Base-by-base conservation (phyloP, 1,284 basidiomycete genomes). In the Paramarasmius palmivorus region DNA sequence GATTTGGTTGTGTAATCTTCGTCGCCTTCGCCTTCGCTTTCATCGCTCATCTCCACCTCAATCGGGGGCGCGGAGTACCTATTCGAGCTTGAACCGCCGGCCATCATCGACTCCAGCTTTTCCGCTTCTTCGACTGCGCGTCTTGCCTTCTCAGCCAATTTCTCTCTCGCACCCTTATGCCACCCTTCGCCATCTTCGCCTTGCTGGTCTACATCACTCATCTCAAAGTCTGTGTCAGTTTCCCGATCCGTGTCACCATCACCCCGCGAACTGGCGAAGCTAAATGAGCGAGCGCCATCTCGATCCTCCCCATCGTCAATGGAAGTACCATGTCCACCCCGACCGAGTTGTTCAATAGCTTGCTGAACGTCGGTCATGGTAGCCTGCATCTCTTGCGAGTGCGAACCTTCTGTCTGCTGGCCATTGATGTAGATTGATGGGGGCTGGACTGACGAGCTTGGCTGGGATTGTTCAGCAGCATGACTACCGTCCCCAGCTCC, bases 291-390 rank as follows among this genome's bases (percentile, higher is more conserved):
- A 2, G 77, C 71, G 3, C 81, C 83, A 56, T 88, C 84, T 19
- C 73, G 69, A 61, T 80, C 78, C 52, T 76, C 69, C 17, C 73
- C 69, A 61, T 80, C 78, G 52, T 76, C 69, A 44, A 64, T 58
- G 48, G 52, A 61, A 29, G 50, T 58, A 55, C 12, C 44, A 2
- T 17, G 14, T 19, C 55, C 60, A 53, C 56, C 54, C 37, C 74
- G 68, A 10, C 83, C 88, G 35, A 92, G 82, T 60, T 90, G 86
- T 58, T 91, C 87, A 59, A 95, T 93, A 8, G 92, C 93, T 60
- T 90, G 74, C 69, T 94, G 90, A 9, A 95, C 90, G 57, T 95
- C 91, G 3, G 90, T 92, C 77, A 95, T 80, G 2, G 93, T 95
- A 1, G 84, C 86, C 47, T 82, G 82, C 90, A 94, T 93, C 59